Base-by-base conservation (phyloP, 768 basidiomycete species). In the Pisolithus sp. region DNA sequence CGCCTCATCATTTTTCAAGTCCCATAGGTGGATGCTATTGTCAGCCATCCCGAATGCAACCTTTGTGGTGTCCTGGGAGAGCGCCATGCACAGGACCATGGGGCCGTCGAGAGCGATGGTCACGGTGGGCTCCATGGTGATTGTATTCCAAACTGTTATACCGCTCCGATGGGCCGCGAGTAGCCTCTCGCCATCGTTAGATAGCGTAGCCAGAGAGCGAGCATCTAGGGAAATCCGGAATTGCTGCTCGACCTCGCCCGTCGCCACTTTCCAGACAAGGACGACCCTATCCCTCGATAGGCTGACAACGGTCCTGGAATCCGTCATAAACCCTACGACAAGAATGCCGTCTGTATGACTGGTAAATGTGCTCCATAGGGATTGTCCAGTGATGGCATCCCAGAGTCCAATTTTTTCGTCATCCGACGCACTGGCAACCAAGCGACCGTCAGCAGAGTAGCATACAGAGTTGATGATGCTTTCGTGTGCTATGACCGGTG, bases 401-500 rank as follows among this genome's bases (percentile, higher is more conserved):
- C 57, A 58, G 5, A 50, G 28, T 15, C 53, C 52, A 9, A 53
- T 46, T 21, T 31, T 51, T n/a, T 50, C 45, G 37, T 54, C 54
- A 21, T 50, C 46, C 12, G 52, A 57, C 7, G 53, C 51, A 34
- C 34, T 34, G 13, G 12, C 34, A 34, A 15, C 15, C 5, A 34
- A 34, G 34, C 34, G 13, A 34, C 58, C 47, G 26, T 50, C 42
- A 7, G 30, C 46, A 6, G 53, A 37, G 38, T 48, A 52, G 20
- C 48, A 30, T 41, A 49, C 34, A 18, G 46, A 46, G 42, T 39
- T 53, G 12, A 60, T 46, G 28, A 34, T 37, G 12, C 24, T 46
- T n/a, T n/a, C 55, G 30, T 45, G 39, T 52, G 74, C 61, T 48
- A 5, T 21, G 17, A 39, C 26, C 4, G 51, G 45, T 26, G 20